Base-by-base conservation (phyloP, 1,284 basidiomycete species). In the Apiotrichum gamsii region DNA sequence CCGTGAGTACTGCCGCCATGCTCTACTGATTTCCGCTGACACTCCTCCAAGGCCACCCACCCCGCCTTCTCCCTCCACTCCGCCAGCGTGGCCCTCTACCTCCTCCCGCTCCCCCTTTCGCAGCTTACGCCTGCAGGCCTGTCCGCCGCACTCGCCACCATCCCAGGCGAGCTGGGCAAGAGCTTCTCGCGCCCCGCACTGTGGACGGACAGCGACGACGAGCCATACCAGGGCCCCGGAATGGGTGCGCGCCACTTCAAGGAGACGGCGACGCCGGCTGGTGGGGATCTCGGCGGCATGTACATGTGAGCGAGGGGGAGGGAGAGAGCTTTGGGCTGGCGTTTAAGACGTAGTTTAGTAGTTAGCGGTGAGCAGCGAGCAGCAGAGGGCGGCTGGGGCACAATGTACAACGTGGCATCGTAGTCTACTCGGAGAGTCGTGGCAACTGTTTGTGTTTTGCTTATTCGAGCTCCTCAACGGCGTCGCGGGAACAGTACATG, bases 141-240 rank as follows among this genome's bases (percentile, higher is more conserved):
- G n/a, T 13, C 31, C 9, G 14, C 52, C 3, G 42, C 55, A 11
- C 45, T 62, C 6, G 21, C 18, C 2, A 18, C 51, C 13, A 33
- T 49, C 19, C 43, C 49, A 0, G 2, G 28, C 14, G 14, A 24
- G 15, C 10, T 40, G 2, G 23, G 16, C 6, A 13, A 30, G 21
- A 21, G 40, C 3, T 32, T 56, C 21, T 43, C 43, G 2, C 25
- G 39, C 5, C 15, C 33, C 13, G 40, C 39, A 18, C 39, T 2
- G 8, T 68, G 66, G 66, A 52, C 45, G n/a, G 64, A 68, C 39
- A 58, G 51, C 37, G 64, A 68, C 49, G 66, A 68, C 47, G 64
- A 66, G 54, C 62, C 60, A 8, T 65, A 54, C 47, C 42, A 48
- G 14, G 60, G 51, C 0, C 54, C 51, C 8, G 66, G 66, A 0